A percentile compares a stretch with the other conserved stretches of the same genome.
Evolutionary conservation across 1,284 basidiomycete genomes (phyloP).

Genomic region (Exobasidium rhododendri): DNA sequence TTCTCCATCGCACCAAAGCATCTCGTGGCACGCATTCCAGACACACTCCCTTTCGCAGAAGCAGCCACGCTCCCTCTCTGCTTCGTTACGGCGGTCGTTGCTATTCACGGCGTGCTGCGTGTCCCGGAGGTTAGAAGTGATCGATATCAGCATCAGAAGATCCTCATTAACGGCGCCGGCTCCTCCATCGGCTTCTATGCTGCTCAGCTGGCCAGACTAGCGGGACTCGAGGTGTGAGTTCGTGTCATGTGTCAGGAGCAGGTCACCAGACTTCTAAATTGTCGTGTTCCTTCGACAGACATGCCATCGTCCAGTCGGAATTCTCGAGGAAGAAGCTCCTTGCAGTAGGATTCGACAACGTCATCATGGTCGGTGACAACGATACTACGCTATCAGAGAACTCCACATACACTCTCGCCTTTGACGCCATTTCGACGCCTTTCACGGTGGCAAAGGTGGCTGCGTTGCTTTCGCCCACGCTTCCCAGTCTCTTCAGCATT

Average conservation of each 20-base stretch:
- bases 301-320: constrained; percentile 49
- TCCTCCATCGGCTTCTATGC: constrained; percentile 54
- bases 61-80: constrained; percentile 54
- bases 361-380: constrained; percentile 21
- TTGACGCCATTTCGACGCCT: constrained; percentile 37
- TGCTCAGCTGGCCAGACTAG: constrained; percentile 51
- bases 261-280: too few relatives aligned
- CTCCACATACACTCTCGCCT: too few relatives aligned
- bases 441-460: constrained; percentile 12
- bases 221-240: too few relatives aligned
- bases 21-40: constrained; percentile 32
- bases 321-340: not conserved
- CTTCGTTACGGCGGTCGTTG: constrained; percentile 54
- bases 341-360: not conserved
- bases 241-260: too few relatives aligned
- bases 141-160: too few relatives aligned
- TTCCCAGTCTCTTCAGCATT: not conserved
- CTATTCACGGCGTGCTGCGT: constrained; percentile 29
- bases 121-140: constrained; percentile 18
- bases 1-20: constrained; percentile 39
- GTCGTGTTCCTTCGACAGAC: too few relatives aligned
- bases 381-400: too few relatives aligned
- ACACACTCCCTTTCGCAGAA: constrained; percentile 47
- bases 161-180: constrained; percentile 54
- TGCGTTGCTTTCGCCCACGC: constrained; percentile 20